phyloP scores from a whole-genome alignment of 73 alveolate genomes.

The Tetrahymena malaccensis region DNA sequence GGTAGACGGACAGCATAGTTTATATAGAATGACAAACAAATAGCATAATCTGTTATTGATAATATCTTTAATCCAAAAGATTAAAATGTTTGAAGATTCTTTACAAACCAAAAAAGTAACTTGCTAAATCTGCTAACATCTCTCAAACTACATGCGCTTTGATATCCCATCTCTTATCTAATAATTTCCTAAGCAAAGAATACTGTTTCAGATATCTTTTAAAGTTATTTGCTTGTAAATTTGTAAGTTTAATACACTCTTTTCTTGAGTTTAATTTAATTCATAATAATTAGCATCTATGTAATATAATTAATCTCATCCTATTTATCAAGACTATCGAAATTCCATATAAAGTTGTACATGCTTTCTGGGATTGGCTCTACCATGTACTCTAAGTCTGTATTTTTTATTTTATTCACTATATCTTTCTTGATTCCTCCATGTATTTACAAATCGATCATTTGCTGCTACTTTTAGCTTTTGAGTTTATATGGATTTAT shows the following conservation, averaged over 20 bases:
- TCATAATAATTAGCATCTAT: conserved; percentile 29
- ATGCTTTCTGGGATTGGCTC: conserved; percentile 60
- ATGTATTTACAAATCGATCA: background rate
- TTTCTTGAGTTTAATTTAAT: background rate
- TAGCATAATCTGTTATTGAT: conserved; percentile 6
- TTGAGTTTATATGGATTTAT: background rate
- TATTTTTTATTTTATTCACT: background rate
- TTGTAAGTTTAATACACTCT: background rate
- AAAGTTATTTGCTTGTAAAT: conserved; percentile 3
- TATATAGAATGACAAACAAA: background rate
- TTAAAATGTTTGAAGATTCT: background rate
- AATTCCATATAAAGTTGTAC: conserved; percentile 54
- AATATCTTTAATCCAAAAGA: conserved; percentile 3
- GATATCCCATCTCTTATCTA: conserved; percentile 40
- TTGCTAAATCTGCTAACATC: conserved; percentile 59
- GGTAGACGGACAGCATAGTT: conserved; percentile 1
- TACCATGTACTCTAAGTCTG: conserved; percentile 56
- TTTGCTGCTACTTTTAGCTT: background rate
- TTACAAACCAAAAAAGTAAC: conserved; percentile 50
- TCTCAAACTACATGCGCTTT: conserved; percentile 59
- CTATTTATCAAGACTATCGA: conserved; percentile 40
- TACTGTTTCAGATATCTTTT: background rate
- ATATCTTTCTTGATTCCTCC: conserved; percentile 49
- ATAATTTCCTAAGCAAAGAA: conserved; percentile 45
- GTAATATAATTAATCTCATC: conserved; percentile 50